phyloP scores from a whole-genome alignment of 2,329 filamentous ascomycete genomes.

The Ceratocystis colombiana region DNA sequence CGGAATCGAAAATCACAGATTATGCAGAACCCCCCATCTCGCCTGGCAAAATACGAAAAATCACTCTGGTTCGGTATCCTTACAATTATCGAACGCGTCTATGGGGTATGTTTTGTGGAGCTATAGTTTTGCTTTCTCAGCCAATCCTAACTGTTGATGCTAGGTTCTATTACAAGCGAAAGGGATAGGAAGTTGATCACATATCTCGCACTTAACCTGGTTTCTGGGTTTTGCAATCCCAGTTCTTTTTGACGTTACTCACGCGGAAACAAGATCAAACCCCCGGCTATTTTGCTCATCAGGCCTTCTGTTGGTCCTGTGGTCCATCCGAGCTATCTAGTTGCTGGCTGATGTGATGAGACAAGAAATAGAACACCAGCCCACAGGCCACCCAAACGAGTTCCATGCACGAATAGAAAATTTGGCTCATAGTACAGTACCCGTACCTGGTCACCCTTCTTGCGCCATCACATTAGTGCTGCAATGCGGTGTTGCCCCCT shows the following conservation, averaged over 20 bases:
- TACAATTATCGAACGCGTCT: background rate
- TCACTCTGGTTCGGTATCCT: background rate
- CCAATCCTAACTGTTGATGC: constrained; percentile 10
- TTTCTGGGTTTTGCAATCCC: constrained; percentile 9
- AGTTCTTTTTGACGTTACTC: background rate
- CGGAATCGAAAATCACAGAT: background rate
- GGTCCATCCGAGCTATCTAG: background rate
- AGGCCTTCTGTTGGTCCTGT: background rate
- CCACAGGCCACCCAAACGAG: background rate
- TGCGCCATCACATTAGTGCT: no score
- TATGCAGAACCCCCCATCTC: background rate
- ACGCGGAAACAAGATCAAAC: background rate
- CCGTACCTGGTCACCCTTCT: background rate
- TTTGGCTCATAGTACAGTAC: background rate
- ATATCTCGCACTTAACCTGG: constrained; percentile 8
- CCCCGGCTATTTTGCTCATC: constrained; percentile 4
- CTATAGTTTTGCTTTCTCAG: background rate
- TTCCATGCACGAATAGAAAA: background rate
- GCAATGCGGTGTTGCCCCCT: background rate
- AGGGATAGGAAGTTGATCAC: background rate
- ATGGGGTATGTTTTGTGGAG: constrained; percentile 11
- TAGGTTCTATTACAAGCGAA: constrained; percentile 9
- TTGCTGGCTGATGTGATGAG: background rate
- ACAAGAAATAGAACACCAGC: constrained; percentile 1
- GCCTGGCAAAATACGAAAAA: background rate